These are phyloP conservation scores for Diaporthe eres DNA, from an alignment of 2,329 filamentous ascomycete species.

Conservation along the genomic window DNA sequence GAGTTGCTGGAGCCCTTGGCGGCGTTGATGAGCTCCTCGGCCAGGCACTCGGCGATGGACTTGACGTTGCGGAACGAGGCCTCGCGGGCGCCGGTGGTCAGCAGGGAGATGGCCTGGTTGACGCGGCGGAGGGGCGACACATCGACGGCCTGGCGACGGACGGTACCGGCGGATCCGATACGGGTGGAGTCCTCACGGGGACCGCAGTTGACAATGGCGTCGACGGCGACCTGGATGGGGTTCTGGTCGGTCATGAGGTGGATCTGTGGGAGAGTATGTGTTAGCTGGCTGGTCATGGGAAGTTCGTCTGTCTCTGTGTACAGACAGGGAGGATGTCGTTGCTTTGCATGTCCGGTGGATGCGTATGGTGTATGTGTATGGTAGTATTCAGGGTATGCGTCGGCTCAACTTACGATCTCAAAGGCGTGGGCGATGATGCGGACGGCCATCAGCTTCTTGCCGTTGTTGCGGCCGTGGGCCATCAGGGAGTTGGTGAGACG, in stretches of 20 bases:
- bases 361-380: background rate
- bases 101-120: slow-evolving; percentile 99
- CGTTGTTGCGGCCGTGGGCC: slow-evolving; percentile 99
- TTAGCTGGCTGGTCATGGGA: slow-evolving; percentile 48
- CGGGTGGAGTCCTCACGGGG: slow-evolving; percentile 99
- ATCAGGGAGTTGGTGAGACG: slow-evolving; percentile 99
- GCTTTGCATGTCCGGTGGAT: background rate
- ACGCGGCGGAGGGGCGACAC: slow-evolving; percentile 99
- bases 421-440: slow-evolving; percentile 99
- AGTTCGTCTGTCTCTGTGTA: background rate
- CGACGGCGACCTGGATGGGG: slow-evolving; percentile 99
- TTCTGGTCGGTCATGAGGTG: slow-evolving; percentile 99
- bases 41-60: slow-evolving; percentile 99
- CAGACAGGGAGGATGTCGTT: too few species aligned
- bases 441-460: slow-evolving; percentile 99
- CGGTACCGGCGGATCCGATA: slow-evolving; percentile 99
- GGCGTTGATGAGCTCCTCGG: slow-evolving; percentile 99
- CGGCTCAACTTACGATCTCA: slow-evolving; percentile 83
- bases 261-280: slow-evolving; percentile 72
- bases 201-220: slow-evolving; percentile 99
- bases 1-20: slow-evolving; percentile 99
- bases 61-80: slow-evolving; percentile 99
- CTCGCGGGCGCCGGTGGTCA: slow-evolving; percentile 99
- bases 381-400: background rate
- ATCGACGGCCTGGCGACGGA: slow-evolving; percentile 99